Evolutionary conservation across 345 rosid species (phyloP), one percentile per base, ranked within the genome.

Genomic region (Lepidium didymum): DNA sequence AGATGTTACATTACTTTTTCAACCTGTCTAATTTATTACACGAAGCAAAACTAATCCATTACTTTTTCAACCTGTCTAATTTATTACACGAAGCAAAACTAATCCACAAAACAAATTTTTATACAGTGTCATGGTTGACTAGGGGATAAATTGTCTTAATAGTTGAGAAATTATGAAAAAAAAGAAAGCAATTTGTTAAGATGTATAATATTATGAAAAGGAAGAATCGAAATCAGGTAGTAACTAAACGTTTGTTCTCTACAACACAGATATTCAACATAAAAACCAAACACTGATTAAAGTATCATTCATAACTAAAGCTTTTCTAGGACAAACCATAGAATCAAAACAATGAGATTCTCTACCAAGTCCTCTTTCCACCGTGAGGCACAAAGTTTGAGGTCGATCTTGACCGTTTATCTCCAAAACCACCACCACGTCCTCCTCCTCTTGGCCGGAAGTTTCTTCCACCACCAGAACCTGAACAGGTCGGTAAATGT

Each of bases 391-490:
- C 69, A 27, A 75, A 67, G 77, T 87, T 94, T 1, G 97, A 91
- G 56, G 91, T 96, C 31, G 99, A 87, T 57, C 84, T 79, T 43
- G 67, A 38, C 23, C 81, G 56, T 25, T 92, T 82, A 78, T 83
- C 82, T 47, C 86, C 88, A 77, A 77, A 84, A 55, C 92, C 90
- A 37, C 92, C 88, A 37, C 92, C 87, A 31, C 92, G 80, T 41
- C 96, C 95, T 34, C 91, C 80, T 60, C 96, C 96, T 78, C 95
- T 86, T 35, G 95, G 76, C 14, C 96, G 85, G 70, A 88, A 87
- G 72, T 77, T 85, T 25, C 88, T 80, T 4, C 91, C 77, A 61
- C 78, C 77, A 59, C 77, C 85, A 16, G 88, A 81, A 49, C 91
- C 90, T 79, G 6, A 57, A 51, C 67, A 70, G 49, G 27, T 47